Evolutionary conservation across 306 rosid species (phyloP).

Genomic region (Arachis hypogaea): DNA sequence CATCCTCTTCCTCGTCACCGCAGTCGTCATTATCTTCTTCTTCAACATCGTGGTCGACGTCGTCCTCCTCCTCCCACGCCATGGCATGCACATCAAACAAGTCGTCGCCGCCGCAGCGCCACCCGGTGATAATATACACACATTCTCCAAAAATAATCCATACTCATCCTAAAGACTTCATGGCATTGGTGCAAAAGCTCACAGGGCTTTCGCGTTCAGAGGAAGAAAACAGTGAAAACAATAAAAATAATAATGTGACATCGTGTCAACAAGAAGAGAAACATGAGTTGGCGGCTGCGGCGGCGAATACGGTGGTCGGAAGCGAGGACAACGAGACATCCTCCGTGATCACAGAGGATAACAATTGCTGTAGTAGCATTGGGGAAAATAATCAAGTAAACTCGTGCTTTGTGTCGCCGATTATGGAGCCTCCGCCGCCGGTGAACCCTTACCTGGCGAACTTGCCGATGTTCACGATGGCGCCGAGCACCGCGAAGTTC

Average conservation of each 20-base stretch:
- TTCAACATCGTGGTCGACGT: conserved; percentile 25
- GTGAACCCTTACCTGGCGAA: conserved; percentile 51
- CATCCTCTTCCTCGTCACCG: conserved; percentile 11
- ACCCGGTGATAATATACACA: conserved; percentile 79
- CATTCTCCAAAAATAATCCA: conserved; percentile 82
- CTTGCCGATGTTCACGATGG: conserved; percentile 34
- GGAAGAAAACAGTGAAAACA: conserved; percentile 9
- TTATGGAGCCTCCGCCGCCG: conserved; percentile 35
- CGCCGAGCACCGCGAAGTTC: conserved; percentile 42
- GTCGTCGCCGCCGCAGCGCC: conserved; percentile 57
- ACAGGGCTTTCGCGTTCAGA: conserved; percentile 60
- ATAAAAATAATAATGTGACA: too few species aligned
- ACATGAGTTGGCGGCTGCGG: not conserved
- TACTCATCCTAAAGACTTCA: conserved; percentile 69
- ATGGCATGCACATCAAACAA: conserved; percentile 6
- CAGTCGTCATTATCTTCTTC: not conserved
- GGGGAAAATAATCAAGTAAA: conserved; percentile 53
- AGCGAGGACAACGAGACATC: conserved; percentile 74
- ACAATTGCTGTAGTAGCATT: conserved; percentile 42
- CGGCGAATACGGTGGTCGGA: not conserved
- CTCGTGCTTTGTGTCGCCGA: conserved; percentile 48
- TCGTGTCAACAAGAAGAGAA: not conserved
- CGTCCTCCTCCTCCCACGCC: conserved; percentile 12
- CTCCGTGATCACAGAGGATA: conserved; percentile 57
- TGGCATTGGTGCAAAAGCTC: conserved; percentile 79